A percentile compares a stretch with the other conserved stretches of the same genome.
Conservation (phyloP, 177 flowering plant species). For the Vitis hybrid region DNA sequence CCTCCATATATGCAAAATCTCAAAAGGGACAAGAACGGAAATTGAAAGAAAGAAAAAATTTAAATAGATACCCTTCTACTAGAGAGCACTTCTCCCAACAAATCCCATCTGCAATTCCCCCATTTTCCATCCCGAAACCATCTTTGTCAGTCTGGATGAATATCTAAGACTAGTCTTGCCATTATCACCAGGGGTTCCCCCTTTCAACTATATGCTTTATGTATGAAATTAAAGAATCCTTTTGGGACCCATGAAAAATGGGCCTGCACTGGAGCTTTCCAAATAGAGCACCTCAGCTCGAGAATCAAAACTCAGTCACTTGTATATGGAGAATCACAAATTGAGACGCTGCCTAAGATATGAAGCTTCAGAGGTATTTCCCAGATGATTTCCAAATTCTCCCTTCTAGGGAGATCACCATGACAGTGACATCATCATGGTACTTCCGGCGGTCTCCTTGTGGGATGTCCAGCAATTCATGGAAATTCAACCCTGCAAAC, state of each 20-base stretch:
- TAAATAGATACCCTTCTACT: slow-evolving; percentile 11
- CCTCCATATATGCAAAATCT: slow-evolving; percentile 26
- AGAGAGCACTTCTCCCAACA: slow-evolving; percentile 16
- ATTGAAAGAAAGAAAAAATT: background rate
- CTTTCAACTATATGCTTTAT: slow-evolving; percentile 12
- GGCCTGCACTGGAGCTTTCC: slow-evolving; percentile 14
- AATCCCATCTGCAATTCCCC: slow-evolving; percentile 14
- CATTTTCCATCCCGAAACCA: slow-evolving; percentile 10
- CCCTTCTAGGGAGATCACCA: slow-evolving; percentile 97
- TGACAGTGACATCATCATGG: slow-evolving; percentile 98
- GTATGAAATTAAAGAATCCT: slow-evolving; percentile 10
- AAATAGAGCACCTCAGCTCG: slow-evolving; percentile 1
- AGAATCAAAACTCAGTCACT: slow-evolving; percentile 13
- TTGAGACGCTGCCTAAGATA: background rate
- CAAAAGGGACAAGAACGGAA: slow-evolving; percentile 5
- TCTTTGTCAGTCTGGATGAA: slow-evolving; percentile 13
- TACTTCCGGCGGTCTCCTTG: slow-evolving; percentile 98
- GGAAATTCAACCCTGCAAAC: slow-evolving; percentile 86
- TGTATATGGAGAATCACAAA: background rate
- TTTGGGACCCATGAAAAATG: slow-evolving; percentile 30
- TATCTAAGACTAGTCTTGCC: slow-evolving; percentile 22
- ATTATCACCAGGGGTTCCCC: slow-evolving; percentile 12
- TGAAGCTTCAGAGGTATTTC: slow-evolving; percentile 57
- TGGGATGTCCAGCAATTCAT: slow-evolving; percentile 93
- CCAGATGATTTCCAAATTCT: slow-evolving; percentile 99